Conservation (phyloP, 202 grass and related monocot species). For the Panicum hallii region DNA sequence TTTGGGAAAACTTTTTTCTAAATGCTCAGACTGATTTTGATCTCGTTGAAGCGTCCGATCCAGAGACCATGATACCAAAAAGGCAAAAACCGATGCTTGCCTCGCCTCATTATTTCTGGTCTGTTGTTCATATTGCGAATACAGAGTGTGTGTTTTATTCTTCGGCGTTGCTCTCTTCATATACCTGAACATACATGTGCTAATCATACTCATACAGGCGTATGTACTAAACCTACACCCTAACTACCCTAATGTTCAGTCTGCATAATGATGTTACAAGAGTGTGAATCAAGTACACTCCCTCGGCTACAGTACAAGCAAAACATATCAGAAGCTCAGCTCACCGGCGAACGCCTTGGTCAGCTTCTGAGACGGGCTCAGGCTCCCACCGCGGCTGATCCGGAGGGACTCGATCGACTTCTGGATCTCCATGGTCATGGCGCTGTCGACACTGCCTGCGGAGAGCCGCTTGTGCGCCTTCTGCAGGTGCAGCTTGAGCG, state of each 20-base stretch:
- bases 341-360: conserved; percentile 49
- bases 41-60: neutral
- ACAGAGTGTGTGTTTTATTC: neutral
- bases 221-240: neutral
- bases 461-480: conserved; percentile 78
- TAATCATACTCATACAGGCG: neutral
- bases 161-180: neutral
- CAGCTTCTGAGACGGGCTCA: conserved; percentile 69
- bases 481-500: conserved; percentile 90
- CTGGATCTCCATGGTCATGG: conserved; percentile 81
- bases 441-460: conserved; percentile 82
- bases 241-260: neutral
- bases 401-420: conserved; percentile 63
- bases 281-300: conserved; percentile 1
- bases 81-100: neutral
- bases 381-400: conserved; percentile 65
- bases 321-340: conserved; percentile 43
- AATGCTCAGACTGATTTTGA: neutral
- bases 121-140: neutral
- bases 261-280: conserved; percentile 22
- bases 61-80: neutral
- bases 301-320: neutral
- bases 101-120: neutral
- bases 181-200: conserved; percentile 14
- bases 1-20: neutral